phyloP scores from a whole-genome alignment of 306 rosid genomes.

The Spatholobus suberectus region DNA sequence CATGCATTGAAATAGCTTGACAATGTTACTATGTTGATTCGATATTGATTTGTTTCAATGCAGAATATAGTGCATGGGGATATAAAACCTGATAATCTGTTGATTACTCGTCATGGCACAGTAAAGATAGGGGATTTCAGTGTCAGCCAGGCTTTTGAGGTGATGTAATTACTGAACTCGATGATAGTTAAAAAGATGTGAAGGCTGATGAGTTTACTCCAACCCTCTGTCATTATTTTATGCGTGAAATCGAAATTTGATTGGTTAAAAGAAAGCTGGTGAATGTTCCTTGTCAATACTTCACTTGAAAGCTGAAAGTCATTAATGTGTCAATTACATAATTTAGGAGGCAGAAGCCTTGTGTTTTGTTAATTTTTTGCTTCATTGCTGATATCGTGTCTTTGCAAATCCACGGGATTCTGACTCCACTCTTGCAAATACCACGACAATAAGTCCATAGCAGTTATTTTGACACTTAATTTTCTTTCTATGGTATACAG shows the following conservation, averaged over 20 bases:
- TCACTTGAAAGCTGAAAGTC: not conserved
- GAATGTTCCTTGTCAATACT: not conserved
- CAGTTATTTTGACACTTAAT: not conserved
- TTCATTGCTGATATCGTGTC: not conserved
- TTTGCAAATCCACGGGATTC: not conserved
- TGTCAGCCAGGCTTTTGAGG: conserved; percentile 99
- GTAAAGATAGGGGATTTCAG: conserved; percentile 99
- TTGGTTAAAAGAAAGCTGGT: conserved; percentile 39
- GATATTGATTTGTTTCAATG: conserved; percentile 42
- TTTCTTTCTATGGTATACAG: not conserved
- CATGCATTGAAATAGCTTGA: conserved; percentile 15
- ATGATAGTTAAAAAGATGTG: not conserved
- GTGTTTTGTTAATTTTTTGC: not conserved
- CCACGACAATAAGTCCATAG: not conserved
- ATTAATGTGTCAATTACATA: not conserved
- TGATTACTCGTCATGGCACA: conserved; percentile 74
- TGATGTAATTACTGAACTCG: conserved; percentile 43
- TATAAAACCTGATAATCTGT: conserved; percentile 95
- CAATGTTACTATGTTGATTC: conserved; percentile 17
- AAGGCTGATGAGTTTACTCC: conserved; percentile 8
- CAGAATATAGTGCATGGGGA: conserved; percentile 98
- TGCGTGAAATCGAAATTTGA: not conserved
- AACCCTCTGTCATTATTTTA: not conserved
- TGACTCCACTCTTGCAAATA: not conserved
- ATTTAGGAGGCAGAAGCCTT: not conserved